A percentile compares a stretch with the other conserved stretches of the same genome.
Conservation (phyloP, 2,329 filamentous ascomycete genomes). For the Emmonsiellopsis sp. region DNA sequence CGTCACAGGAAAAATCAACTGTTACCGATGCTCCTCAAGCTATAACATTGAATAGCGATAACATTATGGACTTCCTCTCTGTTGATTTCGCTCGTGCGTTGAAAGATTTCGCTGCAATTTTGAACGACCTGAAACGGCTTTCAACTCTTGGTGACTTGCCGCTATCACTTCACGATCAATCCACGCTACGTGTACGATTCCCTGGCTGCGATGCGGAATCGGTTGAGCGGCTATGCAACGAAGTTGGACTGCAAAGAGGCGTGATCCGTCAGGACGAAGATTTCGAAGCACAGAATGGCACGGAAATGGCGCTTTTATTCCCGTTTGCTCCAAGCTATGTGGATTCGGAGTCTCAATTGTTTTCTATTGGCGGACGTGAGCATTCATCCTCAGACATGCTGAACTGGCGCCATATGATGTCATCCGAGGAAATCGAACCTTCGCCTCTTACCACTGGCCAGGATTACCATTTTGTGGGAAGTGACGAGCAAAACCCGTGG, state of each 20-base stretch:
- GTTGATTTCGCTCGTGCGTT: conserved; percentile 80
- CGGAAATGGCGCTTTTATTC: conserved; percentile 69
- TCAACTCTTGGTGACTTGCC: conserved; percentile 74
- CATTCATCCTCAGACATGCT: conserved; percentile 33
- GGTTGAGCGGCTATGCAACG: conserved; percentile 74
- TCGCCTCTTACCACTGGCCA: conserved; percentile 19
- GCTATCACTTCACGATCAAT: conserved; percentile 59
- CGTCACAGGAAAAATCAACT: conserved; percentile 26
- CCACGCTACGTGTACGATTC: conserved; percentile 71
- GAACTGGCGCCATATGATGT: conserved; percentile 52
- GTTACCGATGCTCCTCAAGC: conserved; percentile 27
- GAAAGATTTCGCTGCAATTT: conserved; percentile 69
- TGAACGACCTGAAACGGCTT: conserved; percentile 73
- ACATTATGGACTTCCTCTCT: conserved; percentile 75
- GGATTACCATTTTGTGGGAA: conserved; percentile 34
- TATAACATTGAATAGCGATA: conserved; percentile 67
- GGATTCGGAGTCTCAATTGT: conserved; percentile 34
- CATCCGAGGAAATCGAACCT: conserved; percentile 25
- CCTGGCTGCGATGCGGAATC: conserved; percentile 79
- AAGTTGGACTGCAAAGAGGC: conserved; percentile 75
- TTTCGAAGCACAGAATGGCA: conserved; percentile 60
- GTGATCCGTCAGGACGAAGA: conserved; percentile 68
- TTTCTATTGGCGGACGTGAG: conserved; percentile 33
- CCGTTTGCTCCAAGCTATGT: conserved; percentile 66
- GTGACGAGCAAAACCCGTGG: conserved; percentile 47